phyloP scores from a whole-genome alignment of 257 asterid genomes.

The Nicotiana tabacum region DNA sequence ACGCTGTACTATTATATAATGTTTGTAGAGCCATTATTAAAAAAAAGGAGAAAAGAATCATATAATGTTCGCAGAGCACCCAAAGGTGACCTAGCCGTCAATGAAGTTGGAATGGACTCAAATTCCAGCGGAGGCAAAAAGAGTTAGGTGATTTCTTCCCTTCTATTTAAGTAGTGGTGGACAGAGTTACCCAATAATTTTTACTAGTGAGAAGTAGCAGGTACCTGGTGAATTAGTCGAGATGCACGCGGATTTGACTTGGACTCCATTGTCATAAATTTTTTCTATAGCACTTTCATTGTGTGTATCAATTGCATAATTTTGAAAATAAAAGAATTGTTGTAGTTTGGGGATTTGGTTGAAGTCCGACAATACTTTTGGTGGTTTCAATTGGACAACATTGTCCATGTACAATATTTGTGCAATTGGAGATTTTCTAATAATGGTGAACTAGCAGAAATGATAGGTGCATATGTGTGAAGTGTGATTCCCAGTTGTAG shows the following conservation, averaged over 20 bases:
- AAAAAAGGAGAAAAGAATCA: not conserved
- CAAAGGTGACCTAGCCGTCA: not conserved
- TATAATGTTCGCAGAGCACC: not conserved
- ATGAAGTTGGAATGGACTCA: not conserved
- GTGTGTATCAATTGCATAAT: not conserved
- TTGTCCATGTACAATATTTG: not conserved
- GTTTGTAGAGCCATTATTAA: not conserved
- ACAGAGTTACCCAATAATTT: not conserved
- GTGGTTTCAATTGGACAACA: not conserved
- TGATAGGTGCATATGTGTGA: not conserved
- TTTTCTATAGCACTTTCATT: no score
- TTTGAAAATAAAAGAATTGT: not conserved
- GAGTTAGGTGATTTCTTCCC: no score
- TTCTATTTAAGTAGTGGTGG: no score
- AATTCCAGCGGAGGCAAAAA: not conserved
- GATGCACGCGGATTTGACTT: not conserved
- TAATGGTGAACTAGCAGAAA: not conserved
- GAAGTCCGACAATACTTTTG: not conserved
- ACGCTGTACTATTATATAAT: not conserved
- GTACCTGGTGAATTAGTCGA: not conserved
- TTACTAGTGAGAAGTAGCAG: not conserved
- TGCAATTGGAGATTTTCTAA: not conserved
- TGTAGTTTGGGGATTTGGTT: not conserved
- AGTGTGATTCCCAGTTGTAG: not conserved
- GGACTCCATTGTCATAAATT: no score